Base-by-base conservation (phyloP, 371 early-diverging fungal genomes). In the Zopfochytrium polystomum region DNA sequence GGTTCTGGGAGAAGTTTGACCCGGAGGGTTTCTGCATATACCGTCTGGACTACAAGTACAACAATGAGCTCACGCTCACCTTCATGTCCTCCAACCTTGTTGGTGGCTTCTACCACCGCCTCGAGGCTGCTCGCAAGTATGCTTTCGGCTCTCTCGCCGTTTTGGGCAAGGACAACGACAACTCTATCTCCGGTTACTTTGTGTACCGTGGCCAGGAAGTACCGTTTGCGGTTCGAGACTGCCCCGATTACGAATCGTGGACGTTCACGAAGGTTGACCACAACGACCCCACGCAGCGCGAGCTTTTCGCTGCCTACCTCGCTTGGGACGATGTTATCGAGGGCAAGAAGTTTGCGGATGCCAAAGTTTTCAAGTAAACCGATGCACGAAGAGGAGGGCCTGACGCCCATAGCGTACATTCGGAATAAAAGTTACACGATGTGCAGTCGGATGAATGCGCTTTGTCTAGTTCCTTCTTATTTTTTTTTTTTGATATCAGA, bases 101-200 rank as follows among this genome's bases (percentile, higher is more conserved):
- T 58, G 89, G 91, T 65, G 95, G 95, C 67, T 89, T 93, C 87
- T 91, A 85, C 76, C 89, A 88, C 76, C 91, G 95, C 80, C 81
- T 96, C 60, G 95, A 94, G 77, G 80, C 83, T 52, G 92, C 91
- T 58, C 88, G 90, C 78, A 96, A 95, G 84, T 96, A 94, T 74
- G 93, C 93, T 63, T 96, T 96, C 72, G 96, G 90, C 63, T 82
- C 85, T 70, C 77, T 96, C 77, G 72, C 90, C 50, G 89, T 91
- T 29, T 78, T 89, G 62, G 96, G 96, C 65, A 81, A 83, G 74
- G 86, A 92, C 76, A 84, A 88, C 84, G 84, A 91, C 74, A 94
- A 91, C 85, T 76, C 77, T 72, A 95, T 96, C 80, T 72, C 83
- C 50, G 95, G 96, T 38, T 92, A 90, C 90, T 96, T 92, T 75